Conservation (phyloP, 2,329 filamentous ascomycete species). For the Neospermospora avenae region DNA sequence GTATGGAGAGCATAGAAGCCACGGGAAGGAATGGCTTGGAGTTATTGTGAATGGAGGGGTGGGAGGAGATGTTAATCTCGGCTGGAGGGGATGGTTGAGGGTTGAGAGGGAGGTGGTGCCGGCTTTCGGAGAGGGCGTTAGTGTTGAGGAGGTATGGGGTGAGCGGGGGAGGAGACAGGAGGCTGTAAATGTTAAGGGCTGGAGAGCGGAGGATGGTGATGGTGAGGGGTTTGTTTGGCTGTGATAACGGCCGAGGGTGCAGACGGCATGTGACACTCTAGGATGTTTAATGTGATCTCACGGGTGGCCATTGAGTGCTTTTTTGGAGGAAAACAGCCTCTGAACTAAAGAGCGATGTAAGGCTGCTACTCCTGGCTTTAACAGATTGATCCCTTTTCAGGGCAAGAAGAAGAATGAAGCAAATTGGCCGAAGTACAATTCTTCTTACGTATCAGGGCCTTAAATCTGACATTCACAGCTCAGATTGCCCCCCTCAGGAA, state of each 20-base stretch:
- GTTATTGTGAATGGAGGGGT: constrained; percentile 31
- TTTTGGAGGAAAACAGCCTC: background rate
- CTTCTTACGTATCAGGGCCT: no score
- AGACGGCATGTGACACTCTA: background rate
- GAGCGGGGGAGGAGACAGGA: constrained; percentile 23
- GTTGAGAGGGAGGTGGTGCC: constrained; percentile 27
- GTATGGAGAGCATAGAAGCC: no score
- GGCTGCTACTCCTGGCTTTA: no score
- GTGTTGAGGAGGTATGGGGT: constrained; percentile 33
- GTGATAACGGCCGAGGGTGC: background rate
- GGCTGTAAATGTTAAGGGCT: constrained; percentile 24
- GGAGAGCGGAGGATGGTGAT: constrained; percentile 27
- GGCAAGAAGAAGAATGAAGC: no score
- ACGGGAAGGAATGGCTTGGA: constrained; percentile 30
- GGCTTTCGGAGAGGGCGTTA: constrained; percentile 26
- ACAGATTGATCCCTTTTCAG: no score
- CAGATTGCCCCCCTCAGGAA: no score
- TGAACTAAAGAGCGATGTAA: no score
- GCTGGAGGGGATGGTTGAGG: constrained; percentile 34
- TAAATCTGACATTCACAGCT: no score
- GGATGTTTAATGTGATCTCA: background rate
- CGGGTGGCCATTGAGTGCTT: background rate
- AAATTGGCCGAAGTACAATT: no score
- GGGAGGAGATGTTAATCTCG: constrained; percentile 17
- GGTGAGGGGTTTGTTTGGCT: constrained; percentile 25